Evolutionary conservation across 345 rosid genomes (phyloP).

Genomic region (Arabidopsis arenosa): DNA sequence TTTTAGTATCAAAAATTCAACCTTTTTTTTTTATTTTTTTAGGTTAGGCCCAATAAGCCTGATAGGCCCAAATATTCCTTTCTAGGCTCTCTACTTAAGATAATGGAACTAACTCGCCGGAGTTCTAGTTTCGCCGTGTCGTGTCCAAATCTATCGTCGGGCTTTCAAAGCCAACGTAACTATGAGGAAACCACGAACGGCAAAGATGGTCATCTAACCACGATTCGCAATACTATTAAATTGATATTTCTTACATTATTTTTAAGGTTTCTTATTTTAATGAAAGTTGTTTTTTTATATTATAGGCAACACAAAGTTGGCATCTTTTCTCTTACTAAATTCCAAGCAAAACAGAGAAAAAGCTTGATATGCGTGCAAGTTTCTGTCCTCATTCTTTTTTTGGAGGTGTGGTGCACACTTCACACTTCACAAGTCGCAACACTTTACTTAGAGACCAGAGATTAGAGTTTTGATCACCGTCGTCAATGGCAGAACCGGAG

Average conservation of each 20-base stretch:
- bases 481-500: conserved; percentile 47
- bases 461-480: conserved; percentile 23
- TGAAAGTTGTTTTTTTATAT: not conserved
- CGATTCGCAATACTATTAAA: not conserved
- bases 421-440: conserved; percentile 20
- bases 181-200: not conserved
- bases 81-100: not conserved
- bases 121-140: not conserved
- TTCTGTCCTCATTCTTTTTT: conserved; percentile 9
- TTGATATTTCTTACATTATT: not conserved
- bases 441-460: conserved; percentile 11
- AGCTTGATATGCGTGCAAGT: conserved; percentile 33
- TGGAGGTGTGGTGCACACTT: not conserved
- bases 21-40: too few species aligned
- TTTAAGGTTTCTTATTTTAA: not conserved
- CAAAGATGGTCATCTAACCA: not conserved
- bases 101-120: not conserved
- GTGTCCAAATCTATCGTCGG: not conserved
- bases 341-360: conserved; percentile 5
- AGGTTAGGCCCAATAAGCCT: not conserved
- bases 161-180: not conserved
- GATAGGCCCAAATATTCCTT: not conserved
- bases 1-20: too few species aligned
- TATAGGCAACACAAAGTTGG: not conserved
- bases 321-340: conserved; percentile 22